Percentiles rank a stretch among this genome's conserved stretches.
Conservation (phyloP, 176 grass and related monocot species). For the Calamus simplicifolius region DNA sequence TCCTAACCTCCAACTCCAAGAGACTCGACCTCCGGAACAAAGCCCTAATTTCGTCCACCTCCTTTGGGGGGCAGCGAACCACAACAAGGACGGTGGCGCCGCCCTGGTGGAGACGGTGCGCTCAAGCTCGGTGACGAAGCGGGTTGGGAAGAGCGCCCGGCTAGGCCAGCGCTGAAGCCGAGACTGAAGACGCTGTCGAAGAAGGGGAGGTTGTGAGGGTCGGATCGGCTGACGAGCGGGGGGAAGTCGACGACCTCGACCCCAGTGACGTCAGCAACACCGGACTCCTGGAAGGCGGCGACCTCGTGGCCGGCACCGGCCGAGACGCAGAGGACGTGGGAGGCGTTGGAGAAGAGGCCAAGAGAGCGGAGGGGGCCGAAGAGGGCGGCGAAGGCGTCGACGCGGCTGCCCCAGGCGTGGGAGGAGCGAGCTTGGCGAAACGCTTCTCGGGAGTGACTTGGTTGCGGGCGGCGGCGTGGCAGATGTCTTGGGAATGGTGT, state of each 20-base stretch:
- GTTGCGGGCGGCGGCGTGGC: constrained; percentile 53
- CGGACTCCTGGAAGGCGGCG: constrained; percentile 43
- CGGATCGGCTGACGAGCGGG: constrained; percentile 44
- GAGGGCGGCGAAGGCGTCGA: constrained; percentile 6
- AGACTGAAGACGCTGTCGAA: constrained; percentile 71
- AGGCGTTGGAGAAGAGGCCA: constrained; percentile 35
- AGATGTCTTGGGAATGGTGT: constrained; percentile 43
- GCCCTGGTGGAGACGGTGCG: constrained; percentile 39
- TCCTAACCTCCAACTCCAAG: constrained; percentile 38
- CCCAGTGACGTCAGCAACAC: constrained; percentile 63
- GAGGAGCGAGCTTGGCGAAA: constrained; percentile 56
- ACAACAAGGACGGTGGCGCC: constrained; percentile 46
- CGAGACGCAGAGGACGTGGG: constrained; percentile 56
- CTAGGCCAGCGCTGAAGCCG: constrained; percentile 31
- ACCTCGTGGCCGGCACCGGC: constrained; percentile 45
- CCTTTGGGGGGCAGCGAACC: neutral
- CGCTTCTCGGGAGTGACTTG: constrained; percentile 39
- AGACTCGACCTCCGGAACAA: constrained; percentile 52
- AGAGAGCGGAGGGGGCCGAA: constrained; percentile 21
- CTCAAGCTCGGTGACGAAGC: constrained; percentile 55
- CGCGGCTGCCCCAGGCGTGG: constrained; percentile 22
- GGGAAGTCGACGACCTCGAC: constrained; percentile 73
- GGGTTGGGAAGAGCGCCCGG: constrained; percentile 53
- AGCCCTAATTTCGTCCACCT: constrained; percentile 17
- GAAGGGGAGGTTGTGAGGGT: constrained; percentile 66